phyloP scores from a whole-genome alignment of 192 early-diverging fungal species.

The Spizellomyces sp. region DNA sequence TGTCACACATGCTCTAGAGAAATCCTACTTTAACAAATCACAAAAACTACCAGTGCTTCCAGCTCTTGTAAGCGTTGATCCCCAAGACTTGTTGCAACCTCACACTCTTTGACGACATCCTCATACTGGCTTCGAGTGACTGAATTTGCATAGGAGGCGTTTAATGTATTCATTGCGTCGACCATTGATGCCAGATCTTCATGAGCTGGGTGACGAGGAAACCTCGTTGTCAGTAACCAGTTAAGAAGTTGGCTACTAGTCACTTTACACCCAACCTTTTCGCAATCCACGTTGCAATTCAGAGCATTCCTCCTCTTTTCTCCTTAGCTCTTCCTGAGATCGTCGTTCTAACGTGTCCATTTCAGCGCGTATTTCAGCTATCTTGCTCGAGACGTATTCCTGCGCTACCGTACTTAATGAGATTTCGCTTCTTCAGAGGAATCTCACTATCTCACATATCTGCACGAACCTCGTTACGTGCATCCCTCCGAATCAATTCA shows the following conservation, averaged over 20 bases:
- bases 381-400: slow-evolving; percentile 32
- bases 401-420: slow-evolving; percentile 1
- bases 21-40: too few species aligned
- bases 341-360: slow-evolving; percentile 34
- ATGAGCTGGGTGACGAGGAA: slow-evolving; percentile 2
- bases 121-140: not conserved
- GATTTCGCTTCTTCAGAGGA: too few species aligned
- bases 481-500: slow-evolving; percentile 35
- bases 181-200: slow-evolving; percentile 16
- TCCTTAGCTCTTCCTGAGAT: slow-evolving; percentile 32
- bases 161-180: slow-evolving; percentile 17
- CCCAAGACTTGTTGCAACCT: not conserved
- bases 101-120: not conserved
- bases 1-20: too few species aligned
- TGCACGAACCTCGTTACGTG: slow-evolving; percentile 13
- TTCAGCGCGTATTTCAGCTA: slow-evolving; percentile 32
- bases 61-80: too few species aligned
- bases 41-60: too few species aligned
- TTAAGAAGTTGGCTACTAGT: not conserved
- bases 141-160: not conserved
- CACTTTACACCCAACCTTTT: slow-evolving; percentile 20
- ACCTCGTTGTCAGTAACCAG: not conserved
- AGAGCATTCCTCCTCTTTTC: slow-evolving; percentile 37
- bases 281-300: slow-evolving; percentile 30
- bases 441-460: too few species aligned